These are phyloP conservation scores for Diaporthe humulicola DNA, from an alignment of 2,329 filamentous ascomycete species.

Conservation along the genomic window DNA sequence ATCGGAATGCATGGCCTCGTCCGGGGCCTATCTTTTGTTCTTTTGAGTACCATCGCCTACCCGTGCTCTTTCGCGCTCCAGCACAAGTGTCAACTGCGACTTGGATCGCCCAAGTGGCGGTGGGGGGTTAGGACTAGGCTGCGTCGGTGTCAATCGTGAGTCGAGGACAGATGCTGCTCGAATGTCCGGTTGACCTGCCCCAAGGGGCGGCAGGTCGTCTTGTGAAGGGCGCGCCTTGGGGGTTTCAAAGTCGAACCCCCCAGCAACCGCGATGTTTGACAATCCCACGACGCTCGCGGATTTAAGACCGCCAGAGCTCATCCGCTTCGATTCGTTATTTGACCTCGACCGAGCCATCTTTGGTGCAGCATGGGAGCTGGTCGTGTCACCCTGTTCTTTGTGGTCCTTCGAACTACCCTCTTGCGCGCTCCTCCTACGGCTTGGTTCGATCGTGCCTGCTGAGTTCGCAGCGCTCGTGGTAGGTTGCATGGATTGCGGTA, in stretches of 20 bases:
- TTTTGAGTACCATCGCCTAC: conserved; percentile 42
- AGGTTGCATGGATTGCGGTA: conserved; percentile 1
- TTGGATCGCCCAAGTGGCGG: conserved; percentile 70
- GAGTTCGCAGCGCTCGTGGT: background rate
- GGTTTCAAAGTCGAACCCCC: conserved; percentile 46
- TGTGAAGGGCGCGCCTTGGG: conserved; percentile 35
- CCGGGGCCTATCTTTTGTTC: background rate
- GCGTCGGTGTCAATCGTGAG: conserved; percentile 61
- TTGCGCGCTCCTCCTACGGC: background rate
- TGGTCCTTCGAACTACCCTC: background rate
- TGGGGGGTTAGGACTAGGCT: conserved; percentile 58
- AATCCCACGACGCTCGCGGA: conserved; percentile 42
- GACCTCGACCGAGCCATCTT: conserved; percentile 38
- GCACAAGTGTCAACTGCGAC: conserved; percentile 70
- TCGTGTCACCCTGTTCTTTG: background rate
- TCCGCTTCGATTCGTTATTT: conserved; percentile 37
- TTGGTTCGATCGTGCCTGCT: conserved; percentile 5
- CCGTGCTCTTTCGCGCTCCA: conserved; percentile 65
- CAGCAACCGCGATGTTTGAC: conserved; percentile 43
- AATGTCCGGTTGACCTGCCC: conserved; percentile 43
- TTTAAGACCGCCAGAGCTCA: conserved; percentile 40
- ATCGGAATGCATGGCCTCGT: background rate
- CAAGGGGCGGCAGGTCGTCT: conserved; percentile 36
- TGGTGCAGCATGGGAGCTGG: conserved; percentile 5
- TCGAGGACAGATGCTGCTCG: conserved; percentile 51